Conservation (phyloP, 2,329 filamentous ascomycete genomes). For the Trichoderma endophyticum region DNA sequence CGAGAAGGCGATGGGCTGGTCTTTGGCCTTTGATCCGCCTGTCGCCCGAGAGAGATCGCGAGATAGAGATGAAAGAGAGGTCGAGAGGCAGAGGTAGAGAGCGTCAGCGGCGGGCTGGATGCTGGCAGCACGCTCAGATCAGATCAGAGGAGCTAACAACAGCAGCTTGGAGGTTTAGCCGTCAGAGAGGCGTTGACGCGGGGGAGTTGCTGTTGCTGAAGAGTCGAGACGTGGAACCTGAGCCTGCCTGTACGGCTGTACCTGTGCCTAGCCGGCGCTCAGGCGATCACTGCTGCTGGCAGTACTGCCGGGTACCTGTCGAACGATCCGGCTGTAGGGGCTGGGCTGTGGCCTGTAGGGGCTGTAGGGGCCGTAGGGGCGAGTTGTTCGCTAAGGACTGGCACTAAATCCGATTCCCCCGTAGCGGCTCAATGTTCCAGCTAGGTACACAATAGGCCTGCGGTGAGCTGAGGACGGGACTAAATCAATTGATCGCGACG, state of each 20-base stretch:
- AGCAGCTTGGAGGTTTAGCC: conserved; percentile 12
- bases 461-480: not conserved
- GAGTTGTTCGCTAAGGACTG: not conserved
- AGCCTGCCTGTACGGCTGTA: not conserved
- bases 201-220: conserved; percentile 12
- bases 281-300: not conserved
- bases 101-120: conserved; percentile 11
- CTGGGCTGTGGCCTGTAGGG: conserved; percentile 2
- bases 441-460: not conserved
- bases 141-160: not conserved
- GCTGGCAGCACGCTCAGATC: not conserved
- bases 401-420: not conserved
- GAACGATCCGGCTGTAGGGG: conserved; percentile 4
- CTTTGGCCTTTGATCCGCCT: not conserved
- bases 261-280: not conserved
- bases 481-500: not conserved
- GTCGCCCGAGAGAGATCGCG: not conserved
- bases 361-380: not conserved
- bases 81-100: not conserved
- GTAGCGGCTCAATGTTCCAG: not conserved
- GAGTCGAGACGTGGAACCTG: not conserved
- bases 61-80: not conserved
- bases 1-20: not conserved
- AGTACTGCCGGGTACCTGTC: not conserved
- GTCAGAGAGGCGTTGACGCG: conserved; percentile 15